phyloP scores from a whole-genome alignment of 2,329 filamentous ascomycete species.

The Alternaria atra region DNA sequence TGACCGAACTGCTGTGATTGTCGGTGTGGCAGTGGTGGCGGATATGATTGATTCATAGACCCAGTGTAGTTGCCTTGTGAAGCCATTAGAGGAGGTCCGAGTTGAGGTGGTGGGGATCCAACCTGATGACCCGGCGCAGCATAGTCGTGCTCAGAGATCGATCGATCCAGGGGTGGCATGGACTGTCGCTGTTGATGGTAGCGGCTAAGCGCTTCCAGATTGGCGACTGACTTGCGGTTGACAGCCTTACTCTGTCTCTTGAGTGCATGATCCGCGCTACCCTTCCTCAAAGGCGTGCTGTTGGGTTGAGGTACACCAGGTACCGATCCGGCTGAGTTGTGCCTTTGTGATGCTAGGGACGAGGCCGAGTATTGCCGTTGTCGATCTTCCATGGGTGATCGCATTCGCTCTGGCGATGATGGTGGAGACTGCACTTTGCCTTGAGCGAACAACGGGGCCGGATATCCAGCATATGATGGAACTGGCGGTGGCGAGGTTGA shows the following conservation, averaged over 20 bases:
- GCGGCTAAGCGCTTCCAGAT: constrained; percentile 11
- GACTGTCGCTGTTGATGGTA: constrained; percentile 24
- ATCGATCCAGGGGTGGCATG: constrained; percentile 7
- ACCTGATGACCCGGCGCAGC: background rate
- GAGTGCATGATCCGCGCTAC: constrained; percentile 14
- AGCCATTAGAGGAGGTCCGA: background rate
- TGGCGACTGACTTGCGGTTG: constrained; percentile 11
- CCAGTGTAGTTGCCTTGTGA: background rate
- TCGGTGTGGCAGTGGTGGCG: constrained; percentile 7
- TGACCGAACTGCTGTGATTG: constrained; percentile 8
- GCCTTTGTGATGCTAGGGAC: background rate
- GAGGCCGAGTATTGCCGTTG: constrained; percentile 11
- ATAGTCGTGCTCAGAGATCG: constrained; percentile 10
- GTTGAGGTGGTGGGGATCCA: background rate
- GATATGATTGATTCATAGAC: background rate
- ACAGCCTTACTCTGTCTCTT: constrained; percentile 17
- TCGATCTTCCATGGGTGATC: constrained; percentile 1
- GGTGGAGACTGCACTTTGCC: constrained; percentile 5
- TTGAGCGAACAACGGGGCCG: background rate
- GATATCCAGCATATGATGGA: background rate
- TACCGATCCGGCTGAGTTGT: constrained; percentile 3
- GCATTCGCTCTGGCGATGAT: background rate
- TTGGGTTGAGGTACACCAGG: background rate
- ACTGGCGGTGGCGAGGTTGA: background rate
- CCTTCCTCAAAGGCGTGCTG: constrained; percentile 8